Base-by-base conservation (phyloP, 83 land plant genomes). In the Diphasiastrum complanatum region DNA sequence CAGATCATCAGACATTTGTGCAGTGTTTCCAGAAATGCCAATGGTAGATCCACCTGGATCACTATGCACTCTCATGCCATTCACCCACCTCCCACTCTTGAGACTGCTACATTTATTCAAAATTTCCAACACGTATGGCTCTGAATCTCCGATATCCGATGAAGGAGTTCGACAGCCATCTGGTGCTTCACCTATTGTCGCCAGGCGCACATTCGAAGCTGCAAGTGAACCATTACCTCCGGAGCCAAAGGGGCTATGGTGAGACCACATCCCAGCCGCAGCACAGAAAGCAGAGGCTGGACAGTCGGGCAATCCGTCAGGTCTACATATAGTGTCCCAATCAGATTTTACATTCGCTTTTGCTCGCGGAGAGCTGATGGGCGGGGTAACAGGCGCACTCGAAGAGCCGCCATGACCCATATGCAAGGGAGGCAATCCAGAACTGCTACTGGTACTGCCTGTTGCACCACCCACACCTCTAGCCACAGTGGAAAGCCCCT, bases 51-150 rank as follows among this genome's bases (percentile, higher is more conserved):
- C 5, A 19, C 19, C 5, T 19, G 52, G 58, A 54, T 54, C 29
- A 6, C 14, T n/a, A 6, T 11, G 16, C 33, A 54, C 58, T n/a
- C 58, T 4, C 58, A 54, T 54, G 5, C 58, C 58, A 30, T 54
- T 54, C 10, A 54, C 29, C 58, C 58, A 54, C n/a, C 58, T 54
- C 16, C 58, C 58, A n/a, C 34, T 26, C 34, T 54, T 54, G 58
- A 25, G 24, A 4, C 58, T 33, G 33, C 58, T 54, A n/a, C 29
- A 54, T 5, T 33, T 22, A 10, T 11, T 23, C 10, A 54, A 33
- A 8, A 54, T 28, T 33, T 54, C 58, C 16, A 33, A 12, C 4
- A 54, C 33, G 33, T 8, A 18, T 4, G 58, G 58, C 58, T 54
- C 58, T 33, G 58, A 54, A 25, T 54, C 58, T 11, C 58, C 58